A percentile compares a stretch with the other conserved stretches of the same genome.
phyloP scores from a whole-genome alignment of 208 protist species.

The Strigomonas oncopelti region DNA sequence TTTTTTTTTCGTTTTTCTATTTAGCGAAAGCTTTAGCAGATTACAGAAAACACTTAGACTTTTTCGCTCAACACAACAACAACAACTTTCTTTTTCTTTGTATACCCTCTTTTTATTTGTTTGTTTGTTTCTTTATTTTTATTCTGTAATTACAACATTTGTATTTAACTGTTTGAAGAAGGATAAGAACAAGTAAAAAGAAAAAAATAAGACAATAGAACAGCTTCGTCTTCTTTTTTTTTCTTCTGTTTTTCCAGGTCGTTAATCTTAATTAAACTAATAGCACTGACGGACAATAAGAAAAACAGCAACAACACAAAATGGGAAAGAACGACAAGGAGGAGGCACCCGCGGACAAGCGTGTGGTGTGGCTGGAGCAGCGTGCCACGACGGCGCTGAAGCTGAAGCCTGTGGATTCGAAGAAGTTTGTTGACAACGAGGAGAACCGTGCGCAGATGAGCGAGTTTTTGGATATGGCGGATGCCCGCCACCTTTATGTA shows the following conservation, averaged over 20 bases:
- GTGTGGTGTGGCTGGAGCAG: conserved; percentile 90
- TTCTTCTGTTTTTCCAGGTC: background rate
- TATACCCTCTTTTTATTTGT: conserved; percentile 2
- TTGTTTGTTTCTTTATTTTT: conserved; percentile 14
- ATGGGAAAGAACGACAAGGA: conserved; percentile 90
- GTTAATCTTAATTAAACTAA: background rate
- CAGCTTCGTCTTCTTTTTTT: background rate
- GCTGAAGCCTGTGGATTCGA: conserved; percentile 87
- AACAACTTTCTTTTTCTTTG: conserved; percentile 6
- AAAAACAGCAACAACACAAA: conserved; percentile 12
- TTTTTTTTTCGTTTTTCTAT: conserved; percentile 14
- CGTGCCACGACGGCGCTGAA: conserved; percentile 80
- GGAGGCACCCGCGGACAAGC: conserved; percentile 85
- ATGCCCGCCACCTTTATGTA: conserved; percentile 89
- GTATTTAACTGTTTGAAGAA: background rate
- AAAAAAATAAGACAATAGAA: background rate
- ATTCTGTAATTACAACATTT: conserved; percentile 8
- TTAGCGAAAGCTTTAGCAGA: background rate
- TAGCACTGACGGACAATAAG: conserved; percentile 3
- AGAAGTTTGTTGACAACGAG: conserved; percentile 90
- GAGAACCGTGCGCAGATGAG: conserved; percentile 87
- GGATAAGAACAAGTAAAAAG: background rate
- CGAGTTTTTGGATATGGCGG: conserved; percentile 90
- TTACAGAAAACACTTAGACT: background rate
- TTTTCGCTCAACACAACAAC: background rate